Conservation (phyloP, 768 basidiomycete genomes). For the Cystofilobasidium capitatum region DNA sequence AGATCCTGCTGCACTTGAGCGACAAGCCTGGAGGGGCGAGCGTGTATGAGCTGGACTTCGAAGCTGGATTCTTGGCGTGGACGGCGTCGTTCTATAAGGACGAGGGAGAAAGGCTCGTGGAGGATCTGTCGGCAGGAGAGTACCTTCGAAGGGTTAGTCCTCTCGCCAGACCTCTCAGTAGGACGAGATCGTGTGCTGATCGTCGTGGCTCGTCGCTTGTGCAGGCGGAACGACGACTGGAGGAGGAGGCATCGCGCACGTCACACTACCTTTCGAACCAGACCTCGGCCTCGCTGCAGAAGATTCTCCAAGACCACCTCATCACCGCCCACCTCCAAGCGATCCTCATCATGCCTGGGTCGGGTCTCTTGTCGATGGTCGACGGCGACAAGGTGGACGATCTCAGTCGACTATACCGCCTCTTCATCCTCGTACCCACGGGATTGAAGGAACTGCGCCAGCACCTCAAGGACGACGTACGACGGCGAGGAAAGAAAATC, state of each 20-base stretch:
- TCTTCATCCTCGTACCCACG: conserved; percentile 50
- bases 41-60: conserved; percentile 73
- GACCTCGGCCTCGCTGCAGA: conserved; percentile 58
- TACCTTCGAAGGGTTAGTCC: conserved; percentile 67
- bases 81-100: conserved; percentile 67
- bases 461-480: conserved; percentile 61
- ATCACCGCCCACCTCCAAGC: conserved; percentile 65
- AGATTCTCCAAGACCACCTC: conserved; percentile 67
- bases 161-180: neutral
- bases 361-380: conserved; percentile 79
- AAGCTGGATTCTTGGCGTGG: conserved; percentile 66
- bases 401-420: conserved; percentile 63
- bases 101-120: conserved; percentile 62
- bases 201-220: neutral
- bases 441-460: conserved; percentile 59
- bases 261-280: conserved; percentile 74
- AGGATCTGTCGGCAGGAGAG: conserved; percentile 66
- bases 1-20: conserved; percentile 64
- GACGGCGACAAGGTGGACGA: conserved; percentile 68
- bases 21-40: conserved; percentile 44
- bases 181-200: neutral
- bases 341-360: conserved; percentile 67
- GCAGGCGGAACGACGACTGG: conserved; percentile 70
- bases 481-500: conserved; percentile 64
- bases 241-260: conserved; percentile 71